phyloP scores from a whole-genome alignment of 208 protist genomes.

The Herpetomonas samuelpessoai region DNA sequence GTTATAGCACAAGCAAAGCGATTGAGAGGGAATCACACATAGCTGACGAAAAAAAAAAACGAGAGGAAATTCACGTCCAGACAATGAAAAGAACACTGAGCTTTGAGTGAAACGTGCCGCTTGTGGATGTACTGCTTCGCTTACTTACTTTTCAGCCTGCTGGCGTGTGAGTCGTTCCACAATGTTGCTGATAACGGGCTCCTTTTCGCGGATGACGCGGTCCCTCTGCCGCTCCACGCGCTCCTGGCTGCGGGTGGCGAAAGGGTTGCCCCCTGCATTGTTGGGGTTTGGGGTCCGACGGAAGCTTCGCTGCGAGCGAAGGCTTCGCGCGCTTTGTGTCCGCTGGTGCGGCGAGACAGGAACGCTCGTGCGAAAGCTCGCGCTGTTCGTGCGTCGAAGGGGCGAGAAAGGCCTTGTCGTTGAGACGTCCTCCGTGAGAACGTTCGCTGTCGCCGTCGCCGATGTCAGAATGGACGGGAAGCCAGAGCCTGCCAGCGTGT shows the following conservation, averaged over 20 bases:
- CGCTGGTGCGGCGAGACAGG: too few relatives aligned
- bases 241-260: background rate
- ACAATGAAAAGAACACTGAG: background rate
- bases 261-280: background rate
- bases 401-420: too few relatives aligned
- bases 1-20: background rate
- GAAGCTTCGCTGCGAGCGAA: background rate
- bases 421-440: too few relatives aligned
- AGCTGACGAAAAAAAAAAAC: background rate
- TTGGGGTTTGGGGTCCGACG: background rate
- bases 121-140: too few relatives aligned
- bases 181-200: background rate
- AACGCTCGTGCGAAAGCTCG: too few relatives aligned
- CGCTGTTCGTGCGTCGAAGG: too few relatives aligned
- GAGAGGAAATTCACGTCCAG: conserved; percentile 1
- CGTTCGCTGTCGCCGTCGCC: too few relatives aligned
- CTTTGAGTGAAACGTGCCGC: too few relatives aligned
- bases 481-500: too few relatives aligned
- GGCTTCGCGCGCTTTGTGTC: background rate
- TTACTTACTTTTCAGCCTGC: too few relatives aligned
- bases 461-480: too few relatives aligned
- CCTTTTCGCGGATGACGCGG: background rate
- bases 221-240: conserved; percentile 2
- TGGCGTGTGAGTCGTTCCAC: too few relatives aligned
- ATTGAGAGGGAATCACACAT: background rate